phyloP scores from a whole-genome alignment of 805 yeast genomes.

The Yarrowia osloensis region DNA sequence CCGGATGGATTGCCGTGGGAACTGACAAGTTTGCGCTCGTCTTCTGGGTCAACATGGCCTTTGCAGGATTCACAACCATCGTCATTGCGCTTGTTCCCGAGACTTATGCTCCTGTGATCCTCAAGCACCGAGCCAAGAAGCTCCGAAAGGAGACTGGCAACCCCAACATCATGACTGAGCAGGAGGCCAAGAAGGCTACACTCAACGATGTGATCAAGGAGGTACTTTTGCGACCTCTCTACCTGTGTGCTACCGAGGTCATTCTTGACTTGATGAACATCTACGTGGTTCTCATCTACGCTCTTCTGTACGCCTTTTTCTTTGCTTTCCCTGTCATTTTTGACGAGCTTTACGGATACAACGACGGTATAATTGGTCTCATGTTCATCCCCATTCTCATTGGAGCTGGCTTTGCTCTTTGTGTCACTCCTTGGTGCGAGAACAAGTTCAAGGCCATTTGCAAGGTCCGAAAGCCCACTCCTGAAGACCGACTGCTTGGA shows the following conservation, averaged over 20 bases:
- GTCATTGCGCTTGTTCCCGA: slow-evolving; percentile 72
- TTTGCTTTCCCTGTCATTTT: slow-evolving; percentile 93
- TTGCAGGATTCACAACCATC: slow-evolving; percentile 83
- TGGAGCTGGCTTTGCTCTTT: slow-evolving; percentile 75
- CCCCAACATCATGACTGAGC: slow-evolving; percentile 88
- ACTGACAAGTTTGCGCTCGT: slow-evolving; percentile 64
- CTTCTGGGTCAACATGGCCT: slow-evolving; percentile 91
- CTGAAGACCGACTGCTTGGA: slow-evolving; percentile 59
- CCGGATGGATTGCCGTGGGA: slow-evolving; percentile 78
- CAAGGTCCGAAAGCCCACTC: slow-evolving; percentile 50
- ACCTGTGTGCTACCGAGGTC: slow-evolving; percentile 76
- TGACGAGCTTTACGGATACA: slow-evolving; percentile 66
- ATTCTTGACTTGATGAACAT: slow-evolving; percentile 80
- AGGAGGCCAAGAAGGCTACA: slow-evolving; percentile 81
- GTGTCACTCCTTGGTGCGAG: slow-evolving; percentile 76
- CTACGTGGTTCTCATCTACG: slow-evolving; percentile 85
- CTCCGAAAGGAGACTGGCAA: slow-evolving; percentile 81
- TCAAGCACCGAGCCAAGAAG: slow-evolving; percentile 66
- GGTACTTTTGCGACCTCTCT: slow-evolving; percentile 73
- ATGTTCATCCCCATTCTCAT: slow-evolving; percentile 89
- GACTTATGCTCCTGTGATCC: slow-evolving; percentile 86
- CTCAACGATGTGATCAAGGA: slow-evolving; percentile 66
- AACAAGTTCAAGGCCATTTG: slow-evolving; percentile 55
- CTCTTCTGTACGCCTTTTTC: slow-evolving; percentile 90
- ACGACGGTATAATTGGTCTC: slow-evolving; percentile 77